phyloP scores from a whole-genome alignment of 208 protist genomes.

The Trypanosoma rangeli region DNA sequence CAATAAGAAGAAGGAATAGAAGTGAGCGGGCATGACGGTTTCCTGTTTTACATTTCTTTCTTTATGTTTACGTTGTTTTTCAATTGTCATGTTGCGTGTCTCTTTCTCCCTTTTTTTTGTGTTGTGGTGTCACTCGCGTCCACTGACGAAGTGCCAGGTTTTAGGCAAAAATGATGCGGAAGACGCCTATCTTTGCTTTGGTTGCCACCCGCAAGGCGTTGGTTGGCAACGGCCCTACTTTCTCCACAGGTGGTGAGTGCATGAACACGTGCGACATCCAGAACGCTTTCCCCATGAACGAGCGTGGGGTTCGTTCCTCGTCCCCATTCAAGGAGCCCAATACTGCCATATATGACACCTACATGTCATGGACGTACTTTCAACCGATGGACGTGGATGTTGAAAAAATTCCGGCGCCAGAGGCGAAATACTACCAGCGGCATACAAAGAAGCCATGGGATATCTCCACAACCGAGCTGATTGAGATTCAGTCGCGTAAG shows the following conservation, averaged over 20 bases:
- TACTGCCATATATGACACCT: conserved; percentile 90
- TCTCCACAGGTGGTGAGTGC: conserved; percentile 85
- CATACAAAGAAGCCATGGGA: conserved; percentile 89
- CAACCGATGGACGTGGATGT: conserved; percentile 88
- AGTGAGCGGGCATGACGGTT: not conserved
- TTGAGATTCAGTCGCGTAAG: conserved; percentile 87
- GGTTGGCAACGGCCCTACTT: conserved; percentile 88
- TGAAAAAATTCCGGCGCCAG: conserved; percentile 78
- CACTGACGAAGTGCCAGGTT: conserved; percentile 10
- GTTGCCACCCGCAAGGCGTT: conserved; percentile 62
- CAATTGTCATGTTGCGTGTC: not conserved
- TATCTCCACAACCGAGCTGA: conserved; percentile 82
- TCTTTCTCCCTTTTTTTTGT: not conserved
- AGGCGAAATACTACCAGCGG: conserved; percentile 90
- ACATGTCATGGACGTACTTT: conserved; percentile 91
- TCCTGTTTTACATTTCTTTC: not conserved
- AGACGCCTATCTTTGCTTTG: conserved; percentile 68
- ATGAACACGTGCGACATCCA: conserved; percentile 80
- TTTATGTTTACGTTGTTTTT: conserved; percentile 13
- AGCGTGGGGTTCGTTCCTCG: conserved; percentile 86
- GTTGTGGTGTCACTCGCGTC: conserved; percentile 5
- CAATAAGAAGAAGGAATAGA: not conserved
- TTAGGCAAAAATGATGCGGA: conserved; percentile 65
- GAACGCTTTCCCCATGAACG: conserved; percentile 83
- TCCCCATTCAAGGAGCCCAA: conserved; percentile 89